These are phyloP conservation scores for Mucor racemosus DNA, from an alignment of 371 early-diverging fungal genomes.

Conservation along the genomic window DNA sequence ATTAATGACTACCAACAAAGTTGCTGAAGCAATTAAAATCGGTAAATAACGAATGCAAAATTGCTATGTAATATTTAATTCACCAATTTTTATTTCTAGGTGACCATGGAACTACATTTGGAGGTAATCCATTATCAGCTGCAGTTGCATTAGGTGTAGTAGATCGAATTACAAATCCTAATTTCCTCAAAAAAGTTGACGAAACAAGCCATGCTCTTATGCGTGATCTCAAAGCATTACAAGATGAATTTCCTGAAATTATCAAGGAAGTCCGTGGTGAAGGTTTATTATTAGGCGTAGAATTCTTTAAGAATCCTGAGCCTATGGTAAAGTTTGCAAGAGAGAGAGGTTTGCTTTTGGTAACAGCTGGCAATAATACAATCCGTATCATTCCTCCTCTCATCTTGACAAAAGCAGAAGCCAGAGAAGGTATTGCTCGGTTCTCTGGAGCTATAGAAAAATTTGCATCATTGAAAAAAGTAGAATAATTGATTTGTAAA, in stretches of 20 bases:
- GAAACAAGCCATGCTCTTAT: constrained; percentile 64
- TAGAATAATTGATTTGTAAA: not conserved
- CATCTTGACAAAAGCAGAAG: constrained; percentile 62
- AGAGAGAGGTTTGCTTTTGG: constrained; percentile 73
- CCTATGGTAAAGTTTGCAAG: constrained; percentile 65
- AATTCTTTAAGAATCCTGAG: constrained; percentile 57
- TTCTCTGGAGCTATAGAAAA: constrained; percentile 51
- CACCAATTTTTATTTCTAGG: constrained; percentile 42
- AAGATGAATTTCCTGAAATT: constrained; percentile 22
- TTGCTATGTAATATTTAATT: not conserved
- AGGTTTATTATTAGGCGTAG: constrained; percentile 77
- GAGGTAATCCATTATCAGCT: constrained; percentile 89
- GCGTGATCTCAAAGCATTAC: constrained; percentile 43
- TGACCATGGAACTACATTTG: constrained; percentile 87
- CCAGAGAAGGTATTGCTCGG: constrained; percentile 60
- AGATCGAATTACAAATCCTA: constrained; percentile 49
- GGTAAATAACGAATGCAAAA: constrained; percentile 36
- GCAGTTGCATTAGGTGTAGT: constrained; percentile 69
- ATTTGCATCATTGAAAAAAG: constrained; percentile 19
- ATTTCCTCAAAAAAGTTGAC: constrained; percentile 71
- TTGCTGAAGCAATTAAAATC: constrained; percentile 74
- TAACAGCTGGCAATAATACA: constrained; percentile 75
- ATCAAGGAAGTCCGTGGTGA: constrained; percentile 72
- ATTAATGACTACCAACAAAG: constrained; percentile 69
- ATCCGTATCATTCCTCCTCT: constrained; percentile 84